These are phyloP conservation scores for Adansonia gregorii DNA, from an alignment of 441 rosid genomes.

Conservation along the genomic window DNA sequence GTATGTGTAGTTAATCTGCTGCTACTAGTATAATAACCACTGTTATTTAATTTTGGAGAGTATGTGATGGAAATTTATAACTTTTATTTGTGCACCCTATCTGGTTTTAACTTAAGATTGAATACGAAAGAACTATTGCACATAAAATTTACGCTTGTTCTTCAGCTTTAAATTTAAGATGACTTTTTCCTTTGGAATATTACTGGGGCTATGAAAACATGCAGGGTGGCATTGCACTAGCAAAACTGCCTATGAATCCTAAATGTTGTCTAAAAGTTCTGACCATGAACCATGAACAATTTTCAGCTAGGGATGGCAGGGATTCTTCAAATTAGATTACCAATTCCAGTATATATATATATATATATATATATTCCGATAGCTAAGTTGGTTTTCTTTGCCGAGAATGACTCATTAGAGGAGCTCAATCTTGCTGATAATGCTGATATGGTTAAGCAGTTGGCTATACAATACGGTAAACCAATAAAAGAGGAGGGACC, in stretches of 20 bases:
- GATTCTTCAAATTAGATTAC: conserved; percentile 52
- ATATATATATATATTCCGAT: background rate
- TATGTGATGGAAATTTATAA: background rate
- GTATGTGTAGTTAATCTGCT: background rate
- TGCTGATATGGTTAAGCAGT: conserved; percentile 38
- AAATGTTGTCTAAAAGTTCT: conserved; percentile 63
- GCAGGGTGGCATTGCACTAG: conserved; percentile 65
- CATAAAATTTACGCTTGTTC: background rate
- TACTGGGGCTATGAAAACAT: conserved; percentile 36
- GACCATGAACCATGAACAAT: conserved; percentile 59
- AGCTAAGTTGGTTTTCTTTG: conserved; percentile 11
- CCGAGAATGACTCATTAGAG: conserved; percentile 72
- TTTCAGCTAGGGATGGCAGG: conserved; percentile 76
- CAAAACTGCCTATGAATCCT: conserved; percentile 60
- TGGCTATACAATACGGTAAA: conserved; percentile 14
- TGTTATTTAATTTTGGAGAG: background rate
- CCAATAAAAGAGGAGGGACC: conserved; percentile 27
- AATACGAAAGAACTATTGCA: background rate
- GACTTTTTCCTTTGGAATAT: conserved; percentile 18
- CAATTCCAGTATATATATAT: conserved; percentile 6
- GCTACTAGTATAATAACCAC: background rate
- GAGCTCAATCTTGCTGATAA: conserved; percentile 82
- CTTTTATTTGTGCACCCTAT: background rate
- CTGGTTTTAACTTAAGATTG: background rate
- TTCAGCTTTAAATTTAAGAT: background rate